phyloP scores from a whole-genome alignment of 768 basidiomycete genomes.

The Suillus subluteus region DNA sequence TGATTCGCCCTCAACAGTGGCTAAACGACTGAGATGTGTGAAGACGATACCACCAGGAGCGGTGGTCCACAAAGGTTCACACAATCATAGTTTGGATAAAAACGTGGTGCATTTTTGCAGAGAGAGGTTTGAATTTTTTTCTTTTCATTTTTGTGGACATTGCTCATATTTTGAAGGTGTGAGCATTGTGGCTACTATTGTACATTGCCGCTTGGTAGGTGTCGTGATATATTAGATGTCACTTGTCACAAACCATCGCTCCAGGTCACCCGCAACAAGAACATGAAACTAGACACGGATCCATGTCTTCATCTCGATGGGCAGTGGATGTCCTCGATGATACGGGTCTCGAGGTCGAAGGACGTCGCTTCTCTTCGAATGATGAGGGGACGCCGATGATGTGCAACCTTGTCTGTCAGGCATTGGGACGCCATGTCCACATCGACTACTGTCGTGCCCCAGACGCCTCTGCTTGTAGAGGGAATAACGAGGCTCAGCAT shows the following conservation, averaged over 20 bases:
- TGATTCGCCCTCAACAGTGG: constrained; percentile 34
- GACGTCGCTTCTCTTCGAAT: constrained; percentile 53
- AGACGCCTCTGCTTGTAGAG: constrained; percentile 39
- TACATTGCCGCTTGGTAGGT: constrained; percentile 54
- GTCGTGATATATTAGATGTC: neutral
- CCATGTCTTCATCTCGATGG: constrained; percentile 64
- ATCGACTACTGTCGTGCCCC: constrained; percentile 57
- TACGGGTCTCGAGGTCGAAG: constrained; percentile 52
- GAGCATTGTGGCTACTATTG: constrained; percentile 61
- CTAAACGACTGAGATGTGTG: constrained; percentile 53
- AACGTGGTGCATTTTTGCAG: constrained; percentile 60
- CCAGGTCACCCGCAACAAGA: constrained; percentile 61
- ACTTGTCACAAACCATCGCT: neutral
- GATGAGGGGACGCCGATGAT: constrained; percentile 47
- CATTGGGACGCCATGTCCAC: constrained; percentile 60
- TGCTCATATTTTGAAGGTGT: constrained; percentile 40
- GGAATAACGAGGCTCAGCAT: constrained; percentile 50
- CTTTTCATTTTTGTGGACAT: neutral
- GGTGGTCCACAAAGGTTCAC: constrained; percentile 47
- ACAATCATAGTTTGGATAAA: constrained; percentile 51
- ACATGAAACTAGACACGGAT: constrained; percentile 66
- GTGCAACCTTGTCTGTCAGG: constrained; percentile 58
- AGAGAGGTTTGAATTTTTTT: constrained; percentile 37
- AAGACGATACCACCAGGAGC: constrained; percentile 48
- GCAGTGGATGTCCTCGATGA: constrained; percentile 55